These are phyloP conservation scores for Sporisorium exsertum DNA, from an alignment of 1,284 basidiomycete genomes.

Conservation along the genomic window DNA sequence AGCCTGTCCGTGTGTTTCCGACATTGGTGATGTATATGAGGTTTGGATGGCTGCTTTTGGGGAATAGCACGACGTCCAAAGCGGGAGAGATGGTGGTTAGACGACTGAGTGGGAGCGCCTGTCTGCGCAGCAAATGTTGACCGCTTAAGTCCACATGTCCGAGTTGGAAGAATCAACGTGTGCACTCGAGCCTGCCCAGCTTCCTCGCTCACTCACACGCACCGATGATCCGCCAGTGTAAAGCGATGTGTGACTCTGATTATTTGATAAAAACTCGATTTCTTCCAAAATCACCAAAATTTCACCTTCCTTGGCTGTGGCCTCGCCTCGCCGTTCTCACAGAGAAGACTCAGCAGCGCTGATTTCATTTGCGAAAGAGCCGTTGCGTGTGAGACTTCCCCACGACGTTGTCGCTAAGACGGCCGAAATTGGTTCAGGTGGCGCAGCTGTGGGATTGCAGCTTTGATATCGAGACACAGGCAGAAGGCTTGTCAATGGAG, in stretches of 20 bases:
- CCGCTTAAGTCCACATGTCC: neutral
- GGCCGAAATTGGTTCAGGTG: too few relatives aligned
- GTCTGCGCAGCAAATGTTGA: conserved; percentile 2
- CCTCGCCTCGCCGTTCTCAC: neutral
- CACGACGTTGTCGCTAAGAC: neutral
- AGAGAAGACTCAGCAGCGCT: neutral
- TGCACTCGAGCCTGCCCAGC: conserved; percentile 24
- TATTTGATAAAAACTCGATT: conserved; percentile 10
- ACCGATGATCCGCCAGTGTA: neutral
- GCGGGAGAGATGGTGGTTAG: conserved; percentile 20
- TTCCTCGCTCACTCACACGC: neutral
- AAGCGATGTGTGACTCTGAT: conserved; percentile 10
- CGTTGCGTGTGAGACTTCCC: neutral
- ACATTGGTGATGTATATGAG: conserved; percentile 17
- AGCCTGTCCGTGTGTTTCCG: conserved; percentile 55
- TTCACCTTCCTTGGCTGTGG: neutral
- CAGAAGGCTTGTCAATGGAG: neutral
- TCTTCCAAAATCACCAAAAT: conserved; percentile 25
- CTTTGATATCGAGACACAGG: neutral
- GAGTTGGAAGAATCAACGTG: neutral
- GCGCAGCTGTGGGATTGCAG: too few relatives aligned
- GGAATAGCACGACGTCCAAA: neutral
- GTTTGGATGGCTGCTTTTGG: conserved; percentile 10
- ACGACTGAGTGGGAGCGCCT: neutral
- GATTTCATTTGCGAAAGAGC: neutral